Conservation (phyloP, 129 eudicot genomes). For the Lactuca sativa region DNA sequence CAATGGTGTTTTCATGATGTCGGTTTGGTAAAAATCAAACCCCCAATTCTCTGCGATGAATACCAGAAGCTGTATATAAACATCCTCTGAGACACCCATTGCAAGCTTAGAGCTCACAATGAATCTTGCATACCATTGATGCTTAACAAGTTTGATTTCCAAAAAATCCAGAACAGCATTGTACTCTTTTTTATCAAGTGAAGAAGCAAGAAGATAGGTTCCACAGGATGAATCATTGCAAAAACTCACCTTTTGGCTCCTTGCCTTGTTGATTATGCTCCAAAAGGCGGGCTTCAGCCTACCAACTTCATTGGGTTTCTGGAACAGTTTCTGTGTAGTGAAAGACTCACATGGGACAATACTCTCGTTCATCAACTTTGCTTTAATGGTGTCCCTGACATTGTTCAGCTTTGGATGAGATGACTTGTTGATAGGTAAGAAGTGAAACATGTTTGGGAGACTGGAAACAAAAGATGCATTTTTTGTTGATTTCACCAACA, state of each 20-base stretch:
- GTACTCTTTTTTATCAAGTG: slow-evolving; percentile 38
- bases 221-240: slow-evolving; percentile 44
- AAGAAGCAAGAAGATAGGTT: slow-evolving; percentile 33
- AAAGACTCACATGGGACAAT: slow-evolving; percentile 54
- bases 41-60: slow-evolving; percentile 47
- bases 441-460: slow-evolving; percentile 39
- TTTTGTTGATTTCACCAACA: slow-evolving; percentile 30
- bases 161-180: slow-evolving; percentile 30
- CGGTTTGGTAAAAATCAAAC: slow-evolving; percentile 25
- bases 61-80: slow-evolving; percentile 41
- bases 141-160: slow-evolving; percentile 36
- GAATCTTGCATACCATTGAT: slow-evolving; percentile 59
- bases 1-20: slow-evolving; percentile 33
- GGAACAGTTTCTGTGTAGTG: slow-evolving; percentile 40
- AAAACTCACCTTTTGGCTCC: slow-evolving; percentile 31
- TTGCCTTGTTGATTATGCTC: slow-evolving; percentile 37
- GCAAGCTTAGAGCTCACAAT: slow-evolving; percentile 46
- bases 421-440: slow-evolving; percentile 35
- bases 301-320: slow-evolving; percentile 48
- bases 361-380: slow-evolving; percentile 25
- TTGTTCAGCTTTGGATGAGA: slow-evolving; percentile 30
- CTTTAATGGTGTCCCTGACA: slow-evolving; percentile 39
- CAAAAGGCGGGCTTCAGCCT: slow-evolving; percentile 45
- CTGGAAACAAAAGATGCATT: slow-evolving; percentile 32
- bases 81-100: slow-evolving; percentile 41